Conservation (phyloP, 163 green algal genomes). For the Prototheca wickerhamii region DNA sequence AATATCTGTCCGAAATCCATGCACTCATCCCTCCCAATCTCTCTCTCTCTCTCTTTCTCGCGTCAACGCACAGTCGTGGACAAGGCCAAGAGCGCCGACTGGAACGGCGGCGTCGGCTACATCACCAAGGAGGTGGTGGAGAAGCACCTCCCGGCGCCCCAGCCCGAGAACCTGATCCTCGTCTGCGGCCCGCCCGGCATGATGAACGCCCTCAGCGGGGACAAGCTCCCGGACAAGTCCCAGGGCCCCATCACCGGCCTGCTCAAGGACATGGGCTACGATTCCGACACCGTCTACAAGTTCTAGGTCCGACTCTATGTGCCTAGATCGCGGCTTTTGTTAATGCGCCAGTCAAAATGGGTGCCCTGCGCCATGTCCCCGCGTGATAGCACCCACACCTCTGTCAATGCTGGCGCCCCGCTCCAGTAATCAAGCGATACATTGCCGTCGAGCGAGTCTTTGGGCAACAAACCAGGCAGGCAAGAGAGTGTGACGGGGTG, state of each 20-base stretch:
- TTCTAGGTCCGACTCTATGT: neutral
- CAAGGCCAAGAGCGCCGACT: slow-evolving; percentile 27
- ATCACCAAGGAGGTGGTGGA: slow-evolving; percentile 48
- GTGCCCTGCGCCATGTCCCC: no score
- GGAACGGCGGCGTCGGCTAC: slow-evolving; percentile 48
- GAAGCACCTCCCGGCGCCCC: slow-evolving; percentile 34
- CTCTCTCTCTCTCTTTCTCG: neutral
- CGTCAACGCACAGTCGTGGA: slow-evolving; percentile 31
- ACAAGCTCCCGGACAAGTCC: slow-evolving; percentile 45
- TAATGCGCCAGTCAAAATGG: no score
- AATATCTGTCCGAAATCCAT: no score
- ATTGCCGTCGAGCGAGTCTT: no score
- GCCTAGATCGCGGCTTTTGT: neutral
- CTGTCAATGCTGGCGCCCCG: no score
- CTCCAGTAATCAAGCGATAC: no score
- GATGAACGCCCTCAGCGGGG: slow-evolving; percentile 50
- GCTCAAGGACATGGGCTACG: slow-evolving; percentile 64
- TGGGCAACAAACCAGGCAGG: no score
- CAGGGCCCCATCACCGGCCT: slow-evolving; percentile 44
- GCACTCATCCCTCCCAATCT: neutral
- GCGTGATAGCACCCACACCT: no score
- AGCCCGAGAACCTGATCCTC: slow-evolving; percentile 45
- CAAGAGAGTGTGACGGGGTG: no score
- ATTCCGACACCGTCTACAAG: slow-evolving; percentile 36
- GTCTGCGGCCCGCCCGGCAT: slow-evolving; percentile 68